Evolutionary conservation across 2,329 filamentous ascomycete genomes (phyloP), one percentile per base, ranked within the genome.

Genomic region (Hymenoscyphus fructigenus): DNA sequence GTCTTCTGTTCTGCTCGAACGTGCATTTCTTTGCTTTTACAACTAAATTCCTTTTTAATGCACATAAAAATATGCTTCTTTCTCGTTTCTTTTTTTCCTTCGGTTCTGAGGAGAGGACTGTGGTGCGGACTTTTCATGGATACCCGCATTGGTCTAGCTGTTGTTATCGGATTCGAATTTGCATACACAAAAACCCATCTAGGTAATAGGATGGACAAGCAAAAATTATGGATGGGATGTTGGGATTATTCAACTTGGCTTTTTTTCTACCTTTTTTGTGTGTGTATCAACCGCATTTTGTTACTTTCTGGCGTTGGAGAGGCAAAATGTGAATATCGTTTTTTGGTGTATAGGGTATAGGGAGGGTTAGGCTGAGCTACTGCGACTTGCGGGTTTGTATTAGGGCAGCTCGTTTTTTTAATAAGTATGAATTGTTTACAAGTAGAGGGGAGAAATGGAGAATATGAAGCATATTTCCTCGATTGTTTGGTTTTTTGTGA

Each of bases 141-240:
- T 50, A 50, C 20, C 44, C 44, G 44, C 44, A 50, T 23, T 50
- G 44, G 44, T 50, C 44, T 50, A 50, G 44, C 20, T 50, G 44
- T 23, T 50, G n/a, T 6, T 10, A n/a, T n/a, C n/a, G n/a, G n/a
- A 47, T 47, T n/a, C 9, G 41, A 47, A n/a, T 47, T 47, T 17
- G n/a, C 41, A 20, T 47, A 32, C 29, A 32, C 29, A 32, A 32
- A 32, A 32, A 32, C 29, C 29, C 29, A 4, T 5, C 9, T 9
- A 5, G 29, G 9, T 32, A 32, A 32, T 20, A n/a, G 41, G n/a
- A 20, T 17, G 41, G 17, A 47, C 41, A 5, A 47, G 41, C 41
- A 47, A 7, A 47, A n/a, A 7, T 47, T 47, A n/a, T n/a, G n/a
- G n/a, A 50, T 50, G 44, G 36, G 44, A 50, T 50, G 44, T 50